Base-by-base conservation (phyloP, 768 basidiomycete species). In the Tephrocybe sp. region DNA sequence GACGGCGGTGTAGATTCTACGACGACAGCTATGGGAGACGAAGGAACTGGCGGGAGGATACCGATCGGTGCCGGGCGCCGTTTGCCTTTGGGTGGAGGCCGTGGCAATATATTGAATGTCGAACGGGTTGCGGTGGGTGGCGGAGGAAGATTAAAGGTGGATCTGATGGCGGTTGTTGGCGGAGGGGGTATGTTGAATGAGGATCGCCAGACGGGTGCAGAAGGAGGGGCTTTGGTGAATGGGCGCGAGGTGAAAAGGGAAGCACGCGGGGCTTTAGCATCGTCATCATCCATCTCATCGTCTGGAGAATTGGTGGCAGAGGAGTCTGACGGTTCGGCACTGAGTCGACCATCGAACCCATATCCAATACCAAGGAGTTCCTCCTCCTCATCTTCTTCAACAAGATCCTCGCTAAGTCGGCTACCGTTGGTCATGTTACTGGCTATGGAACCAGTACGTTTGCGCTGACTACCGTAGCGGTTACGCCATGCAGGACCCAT, bases 301-400 rank as follows among this genome's bases (percentile, higher is more conserved):
- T 77, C 73, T 12, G 76, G 75, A 20, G 77, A 79, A 40, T 73
- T 75, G 33, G 69, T 68, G 32, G 68, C 62, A 41, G 71, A 73
- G 12, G 68, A 72, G 36, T 72, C 70, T 44, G 71, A 68, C 26
- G 67, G 66, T 41, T 69, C 70, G 17, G 61, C 61, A 43, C 60
- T 65, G 34, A 65, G 64, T 48, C 58, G 64, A 20, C 65, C 63
- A 58, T 79, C 76, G 55, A 89, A 89, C 32, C 82, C 79, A 48
- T 84, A 82, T 47, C 86, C 83, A 14, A 86, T 65, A 39, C 85
- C 85, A 36, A 90, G 74, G 0, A 90, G 69, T 51, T 83, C 85
- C 42, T 79, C 68, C 62, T 92, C 88, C 63, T 92, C 89, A 17
- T 90, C 88, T 55, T 87, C 87, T 61, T 91, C 90, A 9, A 92